Conservation (phyloP, 768 basidiomycete genomes). For the Suillus spraguei region DNA sequence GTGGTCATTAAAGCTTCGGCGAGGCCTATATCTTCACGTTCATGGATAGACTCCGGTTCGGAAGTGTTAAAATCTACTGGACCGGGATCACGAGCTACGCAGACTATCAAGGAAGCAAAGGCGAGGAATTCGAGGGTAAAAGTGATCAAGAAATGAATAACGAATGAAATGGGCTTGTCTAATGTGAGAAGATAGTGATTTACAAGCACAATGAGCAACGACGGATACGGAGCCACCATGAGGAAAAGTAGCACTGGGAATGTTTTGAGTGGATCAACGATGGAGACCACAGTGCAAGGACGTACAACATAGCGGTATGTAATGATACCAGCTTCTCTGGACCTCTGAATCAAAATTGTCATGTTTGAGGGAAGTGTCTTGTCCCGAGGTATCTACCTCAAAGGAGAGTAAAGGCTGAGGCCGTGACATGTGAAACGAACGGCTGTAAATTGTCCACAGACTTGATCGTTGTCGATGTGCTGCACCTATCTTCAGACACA, state of each 20-base stretch:
- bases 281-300: constrained; percentile 8
- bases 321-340: constrained; percentile 56
- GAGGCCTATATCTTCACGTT: constrained; percentile 48
- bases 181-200: constrained; percentile 65
- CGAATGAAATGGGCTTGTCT: constrained; percentile 47
- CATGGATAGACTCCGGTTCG: constrained; percentile 31
- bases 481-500: neutral
- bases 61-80: constrained; percentile 40
- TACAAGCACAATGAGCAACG: constrained; percentile 65
- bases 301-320: constrained; percentile 59
- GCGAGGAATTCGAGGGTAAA: constrained; percentile 71
- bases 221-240: constrained; percentile 75
- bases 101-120: constrained; percentile 73
- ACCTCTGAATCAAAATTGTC: constrained; percentile 36
- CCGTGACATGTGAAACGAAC: constrained; percentile 20
- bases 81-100: constrained; percentile 76
- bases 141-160: constrained; percentile 55
- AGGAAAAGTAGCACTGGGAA: constrained; percentile 50
- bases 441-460: neutral
- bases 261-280: constrained; percentile 21
- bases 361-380: constrained; percentile 18
- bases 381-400: constrained; percentile 22
- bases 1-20: constrained; percentile 61
- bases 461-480: neutral
- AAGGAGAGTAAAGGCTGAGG: constrained; percentile 31